Base-by-base conservation (phyloP, 202 grass and related monocot genomes). In the Cymbopogon flexuosus region DNA sequence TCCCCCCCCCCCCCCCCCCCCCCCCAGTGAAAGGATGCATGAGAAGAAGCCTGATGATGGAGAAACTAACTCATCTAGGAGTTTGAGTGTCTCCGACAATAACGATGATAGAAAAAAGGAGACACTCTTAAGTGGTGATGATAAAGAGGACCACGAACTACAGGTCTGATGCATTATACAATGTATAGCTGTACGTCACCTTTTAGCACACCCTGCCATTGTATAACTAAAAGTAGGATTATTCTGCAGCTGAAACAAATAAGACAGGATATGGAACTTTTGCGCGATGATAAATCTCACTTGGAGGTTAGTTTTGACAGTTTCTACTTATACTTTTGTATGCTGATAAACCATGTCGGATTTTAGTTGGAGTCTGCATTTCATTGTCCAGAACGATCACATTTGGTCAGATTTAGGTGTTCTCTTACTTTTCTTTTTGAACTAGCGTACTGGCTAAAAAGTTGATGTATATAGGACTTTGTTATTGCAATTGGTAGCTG, bases 181-280 rank as follows among this genome's bases (percentile, higher is more conserved):
- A 21, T 72, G 46, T 41, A 31, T 81, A 70, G 46, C 56, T 73
- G 21, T 47, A 35, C 13, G 1, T 21, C 10, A 68, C 51, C 51
- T 65, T 70, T 80, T 43, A 19, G 33, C 3, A 73, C 23, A 62
- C 65, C 68, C 33, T 33, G 9, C 52, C 41, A 67, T 54, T 67
- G 22, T 66, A 62, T 65, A 72, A 21, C 68, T 87, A 45, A 78
- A 22, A 63, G 10, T 49, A 71, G 43, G 23, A 77, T 71, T 75
- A 65, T 90, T 79, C 21, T 81, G 78, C 81, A 96, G 93, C 40
- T 96, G 72, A 96, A 87, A 84, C 85, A 90, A 77, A 71, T 93
- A 82, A 84, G 73, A 30, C 59, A 84, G 27, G 85, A 96, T 69
- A 79, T 96, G 72, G 90, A 93, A 15, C 75, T 62, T 76, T 72